Percentiles rank a stretch among this genome's conserved stretches.
Evolutionary conservation across 306 rosid species (phyloP).

Genomic region (Arachis hypogaea): DNA sequence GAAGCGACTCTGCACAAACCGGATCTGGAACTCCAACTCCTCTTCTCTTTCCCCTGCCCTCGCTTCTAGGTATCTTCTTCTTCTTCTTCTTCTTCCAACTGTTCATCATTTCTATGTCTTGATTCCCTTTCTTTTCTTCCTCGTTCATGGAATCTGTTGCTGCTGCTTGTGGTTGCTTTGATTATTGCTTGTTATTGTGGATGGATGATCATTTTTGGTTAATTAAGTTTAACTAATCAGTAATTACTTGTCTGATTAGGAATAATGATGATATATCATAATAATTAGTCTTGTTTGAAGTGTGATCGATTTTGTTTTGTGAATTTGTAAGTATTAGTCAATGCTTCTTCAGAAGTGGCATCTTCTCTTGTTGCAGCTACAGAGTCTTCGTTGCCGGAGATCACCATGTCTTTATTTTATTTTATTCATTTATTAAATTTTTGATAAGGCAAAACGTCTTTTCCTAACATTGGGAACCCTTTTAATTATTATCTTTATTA

Average conservation of each 20-base stretch:
- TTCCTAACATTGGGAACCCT: not conserved
- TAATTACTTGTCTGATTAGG: not conserved
- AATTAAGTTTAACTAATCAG: not conserved
- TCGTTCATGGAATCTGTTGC: not conserved
- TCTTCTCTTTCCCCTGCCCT: slow-evolving; percentile 42
- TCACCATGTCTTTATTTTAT: not conserved
- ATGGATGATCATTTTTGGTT: not conserved
- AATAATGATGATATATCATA: not conserved
- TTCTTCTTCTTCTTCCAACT: not conserved
- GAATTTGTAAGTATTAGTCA: slow-evolving; percentile 10
- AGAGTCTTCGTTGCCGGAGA: slow-evolving; percentile 6
- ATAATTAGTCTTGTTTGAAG: not conserved
- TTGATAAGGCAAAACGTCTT: not conserved
- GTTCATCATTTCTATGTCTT: not conserved
- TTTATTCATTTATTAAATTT: too few species aligned
- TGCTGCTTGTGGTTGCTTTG: not conserved
- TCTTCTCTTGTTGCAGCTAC: not conserved
- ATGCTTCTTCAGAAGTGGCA: not conserved
- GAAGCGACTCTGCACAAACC: slow-evolving; percentile 57
- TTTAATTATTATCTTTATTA: too few species aligned
- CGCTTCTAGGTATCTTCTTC: slow-evolving; percentile 48
- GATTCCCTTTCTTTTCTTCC: not conserved
- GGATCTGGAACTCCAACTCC: slow-evolving; percentile 62
- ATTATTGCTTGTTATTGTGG: not conserved
- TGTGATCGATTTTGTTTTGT: not conserved